phyloP scores from a whole-genome alignment of 352 stramenopile genomes.

The Phytophthora cactorum region DNA sequence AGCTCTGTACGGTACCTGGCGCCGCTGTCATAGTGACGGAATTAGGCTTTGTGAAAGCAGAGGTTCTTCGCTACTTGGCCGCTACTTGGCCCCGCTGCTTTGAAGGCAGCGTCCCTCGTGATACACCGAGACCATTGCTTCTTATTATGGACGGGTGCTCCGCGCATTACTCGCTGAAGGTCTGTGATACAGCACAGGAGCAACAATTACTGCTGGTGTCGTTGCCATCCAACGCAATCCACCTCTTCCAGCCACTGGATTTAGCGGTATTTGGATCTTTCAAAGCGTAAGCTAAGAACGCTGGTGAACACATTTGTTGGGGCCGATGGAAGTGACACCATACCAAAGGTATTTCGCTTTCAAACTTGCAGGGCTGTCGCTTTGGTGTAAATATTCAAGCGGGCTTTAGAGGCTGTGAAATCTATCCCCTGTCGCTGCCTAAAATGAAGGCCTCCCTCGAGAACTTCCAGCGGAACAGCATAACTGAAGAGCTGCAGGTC shows the following conservation, averaged over 20 bases:
- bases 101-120: not conserved
- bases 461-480: too few relatives aligned
- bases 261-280: not conserved
- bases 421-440: too few relatives aligned
- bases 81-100: not conserved
- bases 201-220: not conserved
- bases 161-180: not conserved
- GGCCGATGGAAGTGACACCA: not conserved
- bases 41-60: not conserved
- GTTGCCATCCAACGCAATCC: not conserved
- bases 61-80: not conserved
- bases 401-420: too few relatives aligned
- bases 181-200: not conserved
- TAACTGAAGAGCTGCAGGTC: too few relatives aligned
- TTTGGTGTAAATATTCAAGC: too few relatives aligned
- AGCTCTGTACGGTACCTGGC: not conserved
- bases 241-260: not conserved
- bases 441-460: too few relatives aligned
- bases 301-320: not conserved
- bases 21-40: not conserved
- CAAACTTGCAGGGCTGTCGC: not conserved
- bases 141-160: not conserved
- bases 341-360: not conserved
- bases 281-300: not conserved
- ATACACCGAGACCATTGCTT: not conserved